Conservation (phyloP, 176 grass and related monocot genomes). For the Secale cereale region DNA sequence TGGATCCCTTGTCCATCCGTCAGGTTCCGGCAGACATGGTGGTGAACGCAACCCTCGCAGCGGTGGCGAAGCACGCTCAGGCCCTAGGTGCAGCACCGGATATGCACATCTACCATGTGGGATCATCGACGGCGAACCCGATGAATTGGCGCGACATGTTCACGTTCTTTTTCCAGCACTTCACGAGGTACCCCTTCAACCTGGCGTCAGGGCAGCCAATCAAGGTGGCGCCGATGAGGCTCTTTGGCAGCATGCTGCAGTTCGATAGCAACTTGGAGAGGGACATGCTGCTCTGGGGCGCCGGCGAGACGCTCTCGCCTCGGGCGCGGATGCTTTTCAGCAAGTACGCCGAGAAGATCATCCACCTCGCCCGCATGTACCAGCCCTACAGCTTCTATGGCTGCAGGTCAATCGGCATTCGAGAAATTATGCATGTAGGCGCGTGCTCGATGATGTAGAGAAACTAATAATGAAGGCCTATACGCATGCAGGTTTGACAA, state of each 20-base stretch:
- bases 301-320: constrained; percentile 16
- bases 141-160: constrained; percentile 56
- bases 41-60: constrained; percentile 72
- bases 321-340: constrained; percentile 36
- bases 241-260: constrained; percentile 55
- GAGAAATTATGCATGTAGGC: too few relatives aligned
- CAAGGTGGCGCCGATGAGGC: constrained; percentile 45
- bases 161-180: constrained; percentile 60
- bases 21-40: constrained; percentile 98
- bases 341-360: constrained; percentile 62
- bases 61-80: constrained; percentile 67
- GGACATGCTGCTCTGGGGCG: constrained; percentile 35
- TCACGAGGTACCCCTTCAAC: constrained; percentile 43
- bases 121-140: constrained; percentile 75
- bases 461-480: constrained; percentile 15
- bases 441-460: too few relatives aligned
- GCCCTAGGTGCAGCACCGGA: not conserved
- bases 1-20: not conserved
- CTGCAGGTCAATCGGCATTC: constrained; percentile 8
- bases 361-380: constrained; percentile 68
- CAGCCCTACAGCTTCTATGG: constrained; percentile 81
- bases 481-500: constrained; percentile 80
- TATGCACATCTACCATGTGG: constrained; percentile 76
- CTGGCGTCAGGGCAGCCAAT: constrained; percentile 48
- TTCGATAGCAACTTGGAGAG: constrained; percentile 49